Base-by-base conservation (phyloP, 805 yeast species). In the Wickerhamomyces tratensis region DNA sequence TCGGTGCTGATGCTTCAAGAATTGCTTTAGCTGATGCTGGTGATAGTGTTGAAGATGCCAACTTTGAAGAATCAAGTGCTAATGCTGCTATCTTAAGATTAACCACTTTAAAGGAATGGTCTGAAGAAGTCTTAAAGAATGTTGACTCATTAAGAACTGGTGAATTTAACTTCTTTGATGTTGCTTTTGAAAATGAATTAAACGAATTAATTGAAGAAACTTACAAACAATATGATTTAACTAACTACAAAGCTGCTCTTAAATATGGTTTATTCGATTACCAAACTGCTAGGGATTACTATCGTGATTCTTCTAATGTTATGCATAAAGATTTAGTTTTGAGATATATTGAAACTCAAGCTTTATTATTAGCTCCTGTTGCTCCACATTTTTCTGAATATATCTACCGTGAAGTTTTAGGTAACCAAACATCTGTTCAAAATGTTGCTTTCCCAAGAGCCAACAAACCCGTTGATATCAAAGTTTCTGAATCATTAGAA, bases 1-100 rank as follows among this genome's bases (percentile, higher is more conserved):
- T 81, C 53, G 98, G 98, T 64, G 95, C 98, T 41, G 98, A 93
- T 64, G 97, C 98, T 36, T 72, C 96, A 10, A 84, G 98, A 73
- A 86, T 93, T 62, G 97, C 98, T 6, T 71, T 93, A 50, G 98
- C 98, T 38, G 98, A 93, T 70, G 96, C 97, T 41, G 98, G 98
- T 71, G 98, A 93, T 62, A 72, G 93, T 37, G 79, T 88, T 52
- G 98, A 93, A 68, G 98, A 93, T 65, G 98, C 98, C 41, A 93
- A 93, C 71, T 86, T 93, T 59, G 98, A 93, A 58, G 98, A 93
- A 68, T 69, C 87, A 46, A 89, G 82, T 58, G 98, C 98, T 43
- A 93, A 93, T 58, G 96, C 98, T 39, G 97, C 98, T 26, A 89
- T 93, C 62, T 76, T 93, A 63, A 85, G 98, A 69, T 74, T 93